These are phyloP conservation scores for Malus hybrid DNA, from an alignment of 331 rosid genomes.

Conservation along the genomic window DNA sequence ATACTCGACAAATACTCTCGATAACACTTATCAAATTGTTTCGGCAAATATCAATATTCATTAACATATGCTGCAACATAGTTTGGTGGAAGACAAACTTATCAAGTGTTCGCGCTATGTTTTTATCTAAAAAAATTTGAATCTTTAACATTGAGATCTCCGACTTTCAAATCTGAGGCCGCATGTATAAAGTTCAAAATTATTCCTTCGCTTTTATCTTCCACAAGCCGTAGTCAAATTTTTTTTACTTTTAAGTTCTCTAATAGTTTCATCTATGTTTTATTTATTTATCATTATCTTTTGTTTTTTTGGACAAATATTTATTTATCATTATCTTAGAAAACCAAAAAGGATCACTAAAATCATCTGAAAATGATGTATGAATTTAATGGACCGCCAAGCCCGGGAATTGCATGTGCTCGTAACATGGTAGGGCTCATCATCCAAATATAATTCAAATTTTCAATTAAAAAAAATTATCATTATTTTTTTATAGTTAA, in stretches of 20 bases:
- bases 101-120: too few species aligned
- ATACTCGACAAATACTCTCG: too few species aligned
- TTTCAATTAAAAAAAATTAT: background rate
- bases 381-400: constrained; percentile 36
- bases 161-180: too few species aligned
- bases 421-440: constrained; percentile 77
- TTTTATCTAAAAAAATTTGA: too few species aligned
- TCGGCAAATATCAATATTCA: too few species aligned
- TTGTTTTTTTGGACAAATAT: too few species aligned
- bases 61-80: too few species aligned
- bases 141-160: too few species aligned
- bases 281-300: background rate
- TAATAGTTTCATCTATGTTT: background rate
- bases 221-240: background rate
- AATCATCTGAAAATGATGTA: constrained; percentile 35
- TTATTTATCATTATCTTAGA: background rate
- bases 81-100: too few species aligned
- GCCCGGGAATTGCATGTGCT: constrained; percentile 71
- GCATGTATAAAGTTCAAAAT: background rate
- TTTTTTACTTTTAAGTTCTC: background rate
- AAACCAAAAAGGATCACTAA: background rate
- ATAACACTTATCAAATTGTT: too few species aligned
- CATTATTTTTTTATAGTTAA: background rate
- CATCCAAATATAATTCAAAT: background rate
- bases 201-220: background rate